A percentile compares a stretch with the other conserved stretches of the same genome.
These are phyloP conservation scores for Neurospora hispaniola DNA, from an alignment of 495 filamentous ascomycete species.

Conservation along the genomic window DNA sequence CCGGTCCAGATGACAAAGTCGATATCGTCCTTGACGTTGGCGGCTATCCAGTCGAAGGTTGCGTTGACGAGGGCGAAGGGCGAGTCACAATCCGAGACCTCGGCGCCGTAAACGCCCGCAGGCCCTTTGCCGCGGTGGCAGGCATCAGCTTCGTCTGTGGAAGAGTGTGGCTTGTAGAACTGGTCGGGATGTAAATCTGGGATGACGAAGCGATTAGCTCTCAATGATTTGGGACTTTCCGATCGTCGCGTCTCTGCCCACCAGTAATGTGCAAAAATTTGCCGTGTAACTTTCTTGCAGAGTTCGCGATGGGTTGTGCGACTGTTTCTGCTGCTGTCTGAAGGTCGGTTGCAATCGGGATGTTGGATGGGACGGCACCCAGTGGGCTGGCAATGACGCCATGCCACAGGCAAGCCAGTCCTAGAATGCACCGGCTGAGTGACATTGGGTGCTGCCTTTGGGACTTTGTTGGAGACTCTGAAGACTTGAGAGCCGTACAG, in stretches of 20 bases:
- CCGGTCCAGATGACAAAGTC: constrained; percentile 99
- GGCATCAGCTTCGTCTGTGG: constrained; percentile 51
- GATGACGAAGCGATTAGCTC: constrained; percentile 1
- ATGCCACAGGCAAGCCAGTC: constrained; percentile 23
- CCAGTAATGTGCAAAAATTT: constrained; percentile 93
- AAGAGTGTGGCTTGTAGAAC: constrained; percentile 69
- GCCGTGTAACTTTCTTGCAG: constrained; percentile 50
- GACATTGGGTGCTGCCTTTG: constrained; percentile 5
- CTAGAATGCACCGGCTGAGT: constrained; percentile 12
- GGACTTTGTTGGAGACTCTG: not conserved
- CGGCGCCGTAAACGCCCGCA: constrained; percentile 72
- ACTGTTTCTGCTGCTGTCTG: constrained; percentile 1
- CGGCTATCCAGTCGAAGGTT: constrained; percentile 87
- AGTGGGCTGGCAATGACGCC: constrained; percentile 22
- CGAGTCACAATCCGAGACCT: constrained; percentile 80
- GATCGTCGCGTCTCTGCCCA: constrained; percentile 27
- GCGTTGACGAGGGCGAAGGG: constrained; percentile 71
- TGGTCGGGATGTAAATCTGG: constrained; percentile 84
- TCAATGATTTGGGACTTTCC: not conserved
- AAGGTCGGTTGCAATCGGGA: not conserved
- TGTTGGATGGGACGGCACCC: constrained; percentile 3
- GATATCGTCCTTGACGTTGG: constrained; percentile 68
- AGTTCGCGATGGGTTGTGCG: not conserved
- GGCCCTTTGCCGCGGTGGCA: constrained; percentile 74
- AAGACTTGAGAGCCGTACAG: not conserved